These are phyloP conservation scores for Zygosaccharomyces pseudorouxii DNA, from an alignment of 805 yeast species.

Conservation along the genomic window DNA sequence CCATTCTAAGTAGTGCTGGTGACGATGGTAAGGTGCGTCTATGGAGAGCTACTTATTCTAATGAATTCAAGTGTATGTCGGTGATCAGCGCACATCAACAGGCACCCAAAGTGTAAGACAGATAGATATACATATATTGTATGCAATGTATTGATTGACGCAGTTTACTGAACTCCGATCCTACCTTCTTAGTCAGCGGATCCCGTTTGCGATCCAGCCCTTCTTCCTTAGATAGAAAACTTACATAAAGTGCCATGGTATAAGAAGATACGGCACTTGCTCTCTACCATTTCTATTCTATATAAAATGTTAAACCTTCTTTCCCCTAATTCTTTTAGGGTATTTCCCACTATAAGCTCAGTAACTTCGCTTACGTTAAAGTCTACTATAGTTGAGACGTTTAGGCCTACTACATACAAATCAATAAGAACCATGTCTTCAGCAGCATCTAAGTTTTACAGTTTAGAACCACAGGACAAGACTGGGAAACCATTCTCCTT, in stretches of 20 bases:
- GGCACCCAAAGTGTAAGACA: neutral
- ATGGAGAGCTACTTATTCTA: conserved; percentile 85
- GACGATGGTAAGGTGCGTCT: conserved; percentile 89
- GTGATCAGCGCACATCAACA: conserved; percentile 60
- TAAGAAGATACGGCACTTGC: no score
- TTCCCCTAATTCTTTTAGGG: no score
- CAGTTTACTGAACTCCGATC: neutral
- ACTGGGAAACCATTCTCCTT: conserved; percentile 57
- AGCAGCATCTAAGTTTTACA: conserved; percentile 52
- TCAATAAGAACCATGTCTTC: conserved; percentile 7
- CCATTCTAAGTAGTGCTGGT: conserved; percentile 87
- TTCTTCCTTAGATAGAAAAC: no score
- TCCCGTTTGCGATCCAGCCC: no score
- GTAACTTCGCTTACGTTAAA: no score
- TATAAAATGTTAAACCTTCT: no score
- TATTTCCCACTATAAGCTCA: neutral
- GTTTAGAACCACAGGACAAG: conserved; percentile 55
- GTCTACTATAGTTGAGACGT: neutral
- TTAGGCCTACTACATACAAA: neutral
- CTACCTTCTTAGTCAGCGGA: neutral
- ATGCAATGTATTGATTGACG: neutral
- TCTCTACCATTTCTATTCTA: no score
- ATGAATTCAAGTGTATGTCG: conserved; percentile 88
- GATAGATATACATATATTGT: neutral
- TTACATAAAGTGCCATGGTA: no score